phyloP scores from a whole-genome alignment of 164 flowering plant species.

The Stephania yunnanensis region DNA sequence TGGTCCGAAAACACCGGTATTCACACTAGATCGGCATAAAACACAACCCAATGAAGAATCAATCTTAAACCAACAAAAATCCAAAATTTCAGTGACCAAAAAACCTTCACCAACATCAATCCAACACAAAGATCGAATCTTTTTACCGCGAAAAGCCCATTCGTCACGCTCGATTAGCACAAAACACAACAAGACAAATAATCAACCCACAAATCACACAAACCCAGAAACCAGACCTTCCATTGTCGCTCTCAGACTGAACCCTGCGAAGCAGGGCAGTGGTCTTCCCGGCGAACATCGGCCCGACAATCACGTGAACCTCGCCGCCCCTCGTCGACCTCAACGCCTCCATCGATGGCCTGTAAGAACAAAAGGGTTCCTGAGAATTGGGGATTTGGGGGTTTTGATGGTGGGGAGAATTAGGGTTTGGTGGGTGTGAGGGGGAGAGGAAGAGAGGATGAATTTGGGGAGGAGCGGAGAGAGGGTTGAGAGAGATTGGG shows the following conservation, averaged over 20 bases:
- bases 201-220: not conserved
- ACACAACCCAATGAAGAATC: too few species aligned
- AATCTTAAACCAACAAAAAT: too few species aligned
- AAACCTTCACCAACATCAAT: too few species aligned
- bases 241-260: constrained; percentile 41
- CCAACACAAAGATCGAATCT: not conserved
- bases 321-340: constrained; percentile 43
- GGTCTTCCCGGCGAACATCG: constrained; percentile 95
- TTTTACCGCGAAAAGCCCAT: not conserved
- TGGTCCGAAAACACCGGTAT: too few species aligned
- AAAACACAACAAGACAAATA: not conserved
- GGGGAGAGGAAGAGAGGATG: not conserved
- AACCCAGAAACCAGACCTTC: constrained; percentile 38
- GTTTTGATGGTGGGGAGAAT: constrained; percentile 4
- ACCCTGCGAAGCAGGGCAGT: constrained; percentile 89
- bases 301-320: constrained; percentile 83
- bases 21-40: too few species aligned
- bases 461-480: not conserved
- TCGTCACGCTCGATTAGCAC: not conserved
- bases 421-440: constrained; percentile 12
- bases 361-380: constrained; percentile 21
- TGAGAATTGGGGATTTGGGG: constrained; percentile 10
- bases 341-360: constrained; percentile 12
- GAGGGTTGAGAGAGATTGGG: constrained; percentile 6
- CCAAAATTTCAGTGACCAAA: too few species aligned